Percentiles rank a stretch among this genome's conserved stretches.
Conservation (phyloP, 129 eudicot genomes). For the Arctium minus region DNA sequence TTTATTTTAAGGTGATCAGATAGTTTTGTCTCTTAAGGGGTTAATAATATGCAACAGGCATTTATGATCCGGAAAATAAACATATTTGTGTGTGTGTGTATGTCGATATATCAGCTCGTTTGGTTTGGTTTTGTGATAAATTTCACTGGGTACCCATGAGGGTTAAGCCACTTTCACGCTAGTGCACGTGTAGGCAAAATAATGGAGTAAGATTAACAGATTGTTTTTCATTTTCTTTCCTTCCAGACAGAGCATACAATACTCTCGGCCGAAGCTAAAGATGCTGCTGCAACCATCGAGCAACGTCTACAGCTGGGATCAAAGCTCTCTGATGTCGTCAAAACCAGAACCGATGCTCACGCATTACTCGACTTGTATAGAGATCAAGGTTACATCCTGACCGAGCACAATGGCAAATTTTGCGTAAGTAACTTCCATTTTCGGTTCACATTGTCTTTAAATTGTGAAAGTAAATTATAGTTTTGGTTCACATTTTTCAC, state of each 20-base stretch:
- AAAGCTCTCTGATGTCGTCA: constrained; percentile 62
- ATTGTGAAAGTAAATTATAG: background rate
- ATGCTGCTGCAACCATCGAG: constrained; percentile 74
- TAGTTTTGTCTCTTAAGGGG: too few relatives aligned
- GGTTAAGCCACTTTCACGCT: too few relatives aligned
- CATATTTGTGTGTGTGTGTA: background rate
- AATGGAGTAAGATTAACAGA: too few relatives aligned
- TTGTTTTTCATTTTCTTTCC: background rate
- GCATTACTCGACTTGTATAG: constrained; percentile 66
- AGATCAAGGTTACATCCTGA: constrained; percentile 72
- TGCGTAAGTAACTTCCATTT: constrained; percentile 47
- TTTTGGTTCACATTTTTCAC: background rate
- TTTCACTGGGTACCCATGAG: too few relatives aligned
- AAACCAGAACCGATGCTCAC: constrained; percentile 56
- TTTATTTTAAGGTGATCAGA: too few relatives aligned
- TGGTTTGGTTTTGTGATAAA: too few relatives aligned
- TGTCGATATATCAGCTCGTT: too few relatives aligned
- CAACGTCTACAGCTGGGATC: constrained; percentile 76
- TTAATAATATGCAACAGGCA: too few relatives aligned
- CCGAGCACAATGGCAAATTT: constrained; percentile 79
- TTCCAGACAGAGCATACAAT: constrained; percentile 46
- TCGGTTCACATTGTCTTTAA: background rate
- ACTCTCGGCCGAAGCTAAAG: constrained; percentile 78
- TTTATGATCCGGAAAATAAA: too few relatives aligned
- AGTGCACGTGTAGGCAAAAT: too few relatives aligned